These are phyloP conservation scores for Phylloporus sp. DNA, from an alignment of 768 basidiomycete species.

Conservation along the genomic window DNA sequence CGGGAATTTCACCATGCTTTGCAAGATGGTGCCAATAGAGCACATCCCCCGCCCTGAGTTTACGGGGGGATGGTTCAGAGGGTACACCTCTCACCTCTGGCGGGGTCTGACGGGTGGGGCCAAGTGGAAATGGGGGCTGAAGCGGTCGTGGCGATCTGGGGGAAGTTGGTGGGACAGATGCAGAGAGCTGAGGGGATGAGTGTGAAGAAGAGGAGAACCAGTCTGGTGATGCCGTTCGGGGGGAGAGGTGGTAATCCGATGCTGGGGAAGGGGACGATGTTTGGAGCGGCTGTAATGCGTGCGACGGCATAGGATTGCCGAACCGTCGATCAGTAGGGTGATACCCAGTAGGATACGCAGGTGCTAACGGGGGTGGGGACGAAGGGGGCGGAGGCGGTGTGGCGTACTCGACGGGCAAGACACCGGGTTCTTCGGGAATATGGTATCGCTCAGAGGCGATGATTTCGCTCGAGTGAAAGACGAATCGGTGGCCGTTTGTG, in stretches of 20 bases:
- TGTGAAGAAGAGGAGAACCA: slow-evolving; percentile 17
- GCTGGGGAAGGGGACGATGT: slow-evolving; percentile 11
- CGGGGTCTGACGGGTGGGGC: slow-evolving; percentile 9
- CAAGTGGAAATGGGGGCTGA: slow-evolving; percentile 11
- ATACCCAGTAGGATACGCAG: slow-evolving; percentile 27
- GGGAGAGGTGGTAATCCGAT: slow-evolving; percentile 22
- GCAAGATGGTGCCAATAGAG: slow-evolving; percentile 76
- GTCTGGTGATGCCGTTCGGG: slow-evolving; percentile 22
- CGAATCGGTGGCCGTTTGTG: slow-evolving; percentile 84
- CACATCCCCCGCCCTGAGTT: slow-evolving; percentile 55
- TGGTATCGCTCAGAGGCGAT: slow-evolving; percentile 60
- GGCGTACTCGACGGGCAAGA: slow-evolving; percentile 43
- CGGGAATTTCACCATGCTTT: slow-evolving; percentile 69
- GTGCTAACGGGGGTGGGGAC: slow-evolving; percentile 29
- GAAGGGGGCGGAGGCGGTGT: slow-evolving; percentile 30
- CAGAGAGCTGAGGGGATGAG: slow-evolving; percentile 24
- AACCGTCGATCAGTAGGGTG: slow-evolving; percentile 20
- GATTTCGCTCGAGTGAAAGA: slow-evolving; percentile 77
- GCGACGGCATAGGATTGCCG: slow-evolving; percentile 9
- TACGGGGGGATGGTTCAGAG: slow-evolving; percentile 30
- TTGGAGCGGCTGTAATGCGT: slow-evolving; percentile 22
- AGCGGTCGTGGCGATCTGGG: slow-evolving; percentile 23
- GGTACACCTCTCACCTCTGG: slow-evolving; percentile 9
- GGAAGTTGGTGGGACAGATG: slow-evolving; percentile 17
- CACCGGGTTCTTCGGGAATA: slow-evolving; percentile 59